Conservation (phyloP, 2,329 filamentous ascomycete species). For the Calonectria pauciramosa region DNA sequence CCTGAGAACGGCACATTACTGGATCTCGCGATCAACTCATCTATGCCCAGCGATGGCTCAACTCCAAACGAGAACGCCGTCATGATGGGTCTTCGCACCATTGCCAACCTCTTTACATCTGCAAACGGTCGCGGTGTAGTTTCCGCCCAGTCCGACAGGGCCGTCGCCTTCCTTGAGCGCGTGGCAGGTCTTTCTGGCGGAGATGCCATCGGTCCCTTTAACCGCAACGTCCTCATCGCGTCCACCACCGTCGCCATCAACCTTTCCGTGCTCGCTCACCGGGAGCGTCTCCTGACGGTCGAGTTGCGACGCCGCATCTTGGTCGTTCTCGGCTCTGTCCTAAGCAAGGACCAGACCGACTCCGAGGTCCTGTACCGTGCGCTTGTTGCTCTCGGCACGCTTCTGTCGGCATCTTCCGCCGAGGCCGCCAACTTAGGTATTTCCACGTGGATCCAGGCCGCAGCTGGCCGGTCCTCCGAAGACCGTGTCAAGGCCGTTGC, state of each 20-base stretch:
- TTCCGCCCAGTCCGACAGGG: slow-evolving; percentile 69
- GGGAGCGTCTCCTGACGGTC: slow-evolving; percentile 55
- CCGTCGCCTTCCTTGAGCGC: slow-evolving; percentile 74
- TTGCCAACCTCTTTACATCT: slow-evolving; percentile 88
- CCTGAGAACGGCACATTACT: slow-evolving; percentile 71
- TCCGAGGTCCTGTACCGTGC: slow-evolving; percentile 87
- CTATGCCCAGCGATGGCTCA: slow-evolving; percentile 61
- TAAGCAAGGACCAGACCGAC: slow-evolving; percentile 75
- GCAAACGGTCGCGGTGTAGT: slow-evolving; percentile 77
- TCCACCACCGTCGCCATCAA: slow-evolving; percentile 88
- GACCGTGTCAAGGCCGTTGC: slow-evolving; percentile 62
- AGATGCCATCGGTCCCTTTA: slow-evolving; percentile 66
- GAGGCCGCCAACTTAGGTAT: slow-evolving; percentile 59
- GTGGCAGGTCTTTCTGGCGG: slow-evolving; percentile 67
- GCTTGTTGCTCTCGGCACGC: slow-evolving; percentile 86
- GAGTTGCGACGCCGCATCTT: slow-evolving; percentile 62
- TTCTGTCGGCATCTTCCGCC: slow-evolving; percentile 66
- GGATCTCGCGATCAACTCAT: slow-evolving; percentile 61
- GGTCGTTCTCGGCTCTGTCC: slow-evolving; percentile 72
- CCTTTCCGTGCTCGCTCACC: slow-evolving; percentile 78
- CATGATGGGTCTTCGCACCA: slow-evolving; percentile 86
- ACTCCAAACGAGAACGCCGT: slow-evolving; percentile 81
- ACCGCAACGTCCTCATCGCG: slow-evolving; percentile 87
- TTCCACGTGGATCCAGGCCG: slow-evolving; percentile 56
- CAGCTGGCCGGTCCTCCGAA: slow-evolving; percentile 60